phyloP scores from a whole-genome alignment of 768 basidiomycete genomes.

The Kwoniella sp. region DNA sequence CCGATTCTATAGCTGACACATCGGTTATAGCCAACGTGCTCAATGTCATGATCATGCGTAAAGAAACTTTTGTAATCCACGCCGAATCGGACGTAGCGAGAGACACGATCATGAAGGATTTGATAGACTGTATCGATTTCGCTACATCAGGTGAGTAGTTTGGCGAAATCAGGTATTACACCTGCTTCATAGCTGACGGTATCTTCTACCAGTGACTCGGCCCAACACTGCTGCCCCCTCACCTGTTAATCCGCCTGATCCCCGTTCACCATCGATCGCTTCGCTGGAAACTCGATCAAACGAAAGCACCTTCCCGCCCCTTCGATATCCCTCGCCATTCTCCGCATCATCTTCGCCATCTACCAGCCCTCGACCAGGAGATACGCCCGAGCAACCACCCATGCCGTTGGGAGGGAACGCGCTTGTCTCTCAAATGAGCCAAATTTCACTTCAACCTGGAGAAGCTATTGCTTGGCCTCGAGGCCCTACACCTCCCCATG shows the following conservation, averaged over 20 bases:
- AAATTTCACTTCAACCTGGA: slow-evolving; percentile 42
- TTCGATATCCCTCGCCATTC: slow-evolving; percentile 47
- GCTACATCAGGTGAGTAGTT: slow-evolving; percentile 67
- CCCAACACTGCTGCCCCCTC: slow-evolving; percentile 35
- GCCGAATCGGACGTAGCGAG: slow-evolving; percentile 64
- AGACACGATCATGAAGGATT: slow-evolving; percentile 68
- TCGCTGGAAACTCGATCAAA: slow-evolving; percentile 34
- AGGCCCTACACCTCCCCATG: slow-evolving; percentile 32
- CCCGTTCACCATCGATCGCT: slow-evolving; percentile 38
- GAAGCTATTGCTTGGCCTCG: slow-evolving; percentile 35
- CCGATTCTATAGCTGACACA: too few species aligned
- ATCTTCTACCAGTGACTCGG: slow-evolving; percentile 21
- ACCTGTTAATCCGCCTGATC: slow-evolving; percentile 23
- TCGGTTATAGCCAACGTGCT: slow-evolving; percentile 73
- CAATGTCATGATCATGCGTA: slow-evolving; percentile 79
- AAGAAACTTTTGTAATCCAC: slow-evolving; percentile 75
- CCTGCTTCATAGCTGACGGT: background rate
- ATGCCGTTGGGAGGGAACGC: slow-evolving; percentile 36
- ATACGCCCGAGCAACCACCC: slow-evolving; percentile 24
- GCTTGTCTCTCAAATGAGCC: slow-evolving; percentile 42
- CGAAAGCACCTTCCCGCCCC: slow-evolving; percentile 35
- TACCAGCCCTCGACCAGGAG: slow-evolving; percentile 34
- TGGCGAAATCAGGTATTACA: background rate
- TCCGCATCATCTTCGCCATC: slow-evolving; percentile 42
- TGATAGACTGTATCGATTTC: slow-evolving; percentile 82